A percentile compares a stretch with the other conserved stretches of the same genome.
Evolutionary conservation across 805 yeast species (phyloP).

Genomic region (Candida wancherniae): DNA sequence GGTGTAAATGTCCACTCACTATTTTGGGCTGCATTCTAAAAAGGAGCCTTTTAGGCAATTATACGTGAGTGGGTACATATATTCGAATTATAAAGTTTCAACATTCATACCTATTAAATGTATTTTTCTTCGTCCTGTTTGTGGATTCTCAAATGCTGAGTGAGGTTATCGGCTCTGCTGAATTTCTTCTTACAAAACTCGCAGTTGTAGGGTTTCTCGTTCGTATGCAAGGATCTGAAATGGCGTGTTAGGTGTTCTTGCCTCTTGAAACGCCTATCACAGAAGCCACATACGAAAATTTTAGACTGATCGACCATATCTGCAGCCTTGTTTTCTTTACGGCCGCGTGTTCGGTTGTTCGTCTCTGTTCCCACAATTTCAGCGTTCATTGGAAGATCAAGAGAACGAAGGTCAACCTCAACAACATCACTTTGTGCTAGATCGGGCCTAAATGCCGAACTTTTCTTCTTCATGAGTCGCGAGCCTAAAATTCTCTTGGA

Average conservation of each 20-base stretch:
- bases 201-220: constrained; percentile 67
- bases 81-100: no score
- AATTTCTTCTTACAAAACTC: constrained; percentile 58
- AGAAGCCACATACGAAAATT: constrained; percentile 58
- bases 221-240: constrained; percentile 65
- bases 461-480: constrained; percentile 31
- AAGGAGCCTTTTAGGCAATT: no score
- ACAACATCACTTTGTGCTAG: constrained; percentile 22
- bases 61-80: no score
- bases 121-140: constrained; percentile 17
- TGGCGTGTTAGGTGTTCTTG: constrained; percentile 78
- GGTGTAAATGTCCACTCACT: no score
- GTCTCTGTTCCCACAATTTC: constrained; percentile 37
- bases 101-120: no score
- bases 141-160: constrained; percentile 64
- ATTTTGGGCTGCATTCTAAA: no score
- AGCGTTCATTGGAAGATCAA: constrained; percentile 38
- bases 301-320: constrained; percentile 48
- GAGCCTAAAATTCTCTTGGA: constrained; percentile 39
- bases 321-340: constrained; percentile 58
- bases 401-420: constrained; percentile 35
- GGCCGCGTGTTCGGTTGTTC: constrained; percentile 48
- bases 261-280: constrained; percentile 63
- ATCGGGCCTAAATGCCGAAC: constrained; percentile 1
- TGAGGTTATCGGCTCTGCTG: constrained; percentile 61